A percentile compares a stretch with the other conserved stretches of the same genome.
These are phyloP conservation scores for Rosa persica DNA, from an alignment of 306 rosid genomes.

Conservation along the genomic window DNA sequence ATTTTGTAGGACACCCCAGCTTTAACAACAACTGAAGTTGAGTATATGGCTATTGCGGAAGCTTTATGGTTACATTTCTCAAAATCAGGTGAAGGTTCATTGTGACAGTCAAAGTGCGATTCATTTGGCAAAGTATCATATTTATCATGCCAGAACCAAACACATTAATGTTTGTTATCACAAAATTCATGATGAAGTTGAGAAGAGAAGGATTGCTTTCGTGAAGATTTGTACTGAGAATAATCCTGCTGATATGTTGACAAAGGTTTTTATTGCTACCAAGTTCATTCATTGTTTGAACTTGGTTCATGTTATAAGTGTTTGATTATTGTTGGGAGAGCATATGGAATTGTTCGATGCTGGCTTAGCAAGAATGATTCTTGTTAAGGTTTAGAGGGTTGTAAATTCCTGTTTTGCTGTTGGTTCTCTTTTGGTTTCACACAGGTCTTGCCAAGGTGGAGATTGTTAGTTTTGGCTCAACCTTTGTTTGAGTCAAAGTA, in stretches of 20 bases:
- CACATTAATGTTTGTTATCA: neutral
- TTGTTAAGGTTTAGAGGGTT: neutral
- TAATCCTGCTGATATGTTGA: neutral
- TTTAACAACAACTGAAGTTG: neutral
- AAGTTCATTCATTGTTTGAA: neutral
- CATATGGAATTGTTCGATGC: neutral
- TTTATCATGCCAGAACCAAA: neutral
- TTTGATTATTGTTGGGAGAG: neutral
- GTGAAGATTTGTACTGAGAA: neutral
- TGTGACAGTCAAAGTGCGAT: conserved; percentile 1
- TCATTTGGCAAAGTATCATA: neutral
- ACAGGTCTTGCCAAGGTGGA: neutral
- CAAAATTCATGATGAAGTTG: neutral
- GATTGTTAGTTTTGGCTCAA: neutral
- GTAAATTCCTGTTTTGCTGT: neutral
- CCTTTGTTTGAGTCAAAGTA: neutral
- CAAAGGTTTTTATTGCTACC: neutral
- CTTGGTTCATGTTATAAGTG: neutral
- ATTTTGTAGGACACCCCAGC: neutral
- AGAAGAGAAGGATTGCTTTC: neutral
- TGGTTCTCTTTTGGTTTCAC: neutral
- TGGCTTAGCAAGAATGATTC: neutral
- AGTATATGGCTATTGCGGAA: neutral
- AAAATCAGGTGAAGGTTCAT: neutral
- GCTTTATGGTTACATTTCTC: neutral